A percentile compares a stretch with the other conserved stretches of the same genome.
Conservation (phyloP, 2,329 filamentous ascomycete genomes). For the Diaporthe destruens region DNA sequence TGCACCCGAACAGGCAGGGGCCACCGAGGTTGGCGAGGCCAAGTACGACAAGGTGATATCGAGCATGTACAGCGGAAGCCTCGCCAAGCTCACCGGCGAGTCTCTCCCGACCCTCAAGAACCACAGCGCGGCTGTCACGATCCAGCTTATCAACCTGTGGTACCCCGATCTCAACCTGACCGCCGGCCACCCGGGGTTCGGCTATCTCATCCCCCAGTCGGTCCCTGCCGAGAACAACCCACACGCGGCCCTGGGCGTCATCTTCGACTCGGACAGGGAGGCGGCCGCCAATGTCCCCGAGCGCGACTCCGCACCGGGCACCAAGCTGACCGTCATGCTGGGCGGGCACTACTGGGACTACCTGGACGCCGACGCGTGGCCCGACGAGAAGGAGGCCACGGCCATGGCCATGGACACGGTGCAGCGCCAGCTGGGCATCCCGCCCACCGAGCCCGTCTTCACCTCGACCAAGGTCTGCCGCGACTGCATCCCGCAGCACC, state of each 20-base stretch:
- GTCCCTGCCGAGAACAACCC: slow-evolving; percentile 48
- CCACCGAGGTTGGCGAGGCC: slow-evolving; percentile 35
- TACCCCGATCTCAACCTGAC: slow-evolving; percentile 76
- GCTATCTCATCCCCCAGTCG: slow-evolving; percentile 88
- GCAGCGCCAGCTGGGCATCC: slow-evolving; percentile 80
- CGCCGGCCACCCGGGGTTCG: slow-evolving; percentile 77
- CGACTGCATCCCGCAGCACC: slow-evolving; percentile 92
- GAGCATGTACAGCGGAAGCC: slow-evolving; percentile 67
- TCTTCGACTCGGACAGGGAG: slow-evolving; percentile 83
- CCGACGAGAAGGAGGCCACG: slow-evolving; percentile 74
- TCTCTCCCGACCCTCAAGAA: slow-evolving; percentile 63
- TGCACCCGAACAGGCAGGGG: slow-evolving; percentile 1
- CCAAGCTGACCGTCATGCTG: slow-evolving; percentile 93
- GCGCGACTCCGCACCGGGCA: slow-evolving; percentile 62
- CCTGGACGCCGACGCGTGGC: slow-evolving; percentile 59
- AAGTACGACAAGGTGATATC: slow-evolving; percentile 72
- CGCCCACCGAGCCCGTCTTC: slow-evolving; percentile 62
- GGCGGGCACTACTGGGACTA: slow-evolving; percentile 92
- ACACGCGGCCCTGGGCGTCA: slow-evolving; percentile 77
- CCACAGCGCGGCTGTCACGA: slow-evolving; percentile 75
- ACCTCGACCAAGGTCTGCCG: slow-evolving; percentile 69
- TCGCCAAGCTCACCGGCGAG: slow-evolving; percentile 54
- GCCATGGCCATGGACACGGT: slow-evolving; percentile 78
- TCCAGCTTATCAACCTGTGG: slow-evolving; percentile 94
- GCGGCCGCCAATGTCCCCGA: slow-evolving; percentile 44